These are phyloP conservation scores for Crotalaria pallida DNA, from an alignment of 306 rosid genomes.

Conservation along the genomic window DNA sequence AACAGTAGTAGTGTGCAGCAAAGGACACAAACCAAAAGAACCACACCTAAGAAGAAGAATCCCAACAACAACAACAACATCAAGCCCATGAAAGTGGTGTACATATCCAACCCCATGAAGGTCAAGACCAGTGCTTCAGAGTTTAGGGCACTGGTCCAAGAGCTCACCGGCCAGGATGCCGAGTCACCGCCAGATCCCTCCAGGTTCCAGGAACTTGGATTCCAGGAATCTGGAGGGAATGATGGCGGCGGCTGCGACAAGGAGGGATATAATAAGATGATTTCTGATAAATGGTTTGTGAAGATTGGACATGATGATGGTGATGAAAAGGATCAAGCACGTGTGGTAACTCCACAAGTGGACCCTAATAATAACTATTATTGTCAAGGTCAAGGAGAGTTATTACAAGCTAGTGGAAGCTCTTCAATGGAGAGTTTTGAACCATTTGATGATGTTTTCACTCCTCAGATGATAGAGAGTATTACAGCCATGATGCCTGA, in stretches of 20 bases:
- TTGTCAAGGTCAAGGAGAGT: not conserved
- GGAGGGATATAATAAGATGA: not conserved
- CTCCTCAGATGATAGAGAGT: constrained; percentile 51
- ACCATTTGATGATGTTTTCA: constrained; percentile 44
- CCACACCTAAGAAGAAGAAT: constrained; percentile 24
- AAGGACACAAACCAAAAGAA: constrained; percentile 23
- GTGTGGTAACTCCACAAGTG: constrained; percentile 16
- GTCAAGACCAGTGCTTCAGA: constrained; percentile 50
- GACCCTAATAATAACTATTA: not conserved
- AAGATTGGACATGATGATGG: not conserved
- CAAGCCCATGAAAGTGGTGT: constrained; percentile 53
- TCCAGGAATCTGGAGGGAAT: not conserved
- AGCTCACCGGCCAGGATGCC: constrained; percentile 73
- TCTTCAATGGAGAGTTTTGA: constrained; percentile 20
- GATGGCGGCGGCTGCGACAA: not conserved
- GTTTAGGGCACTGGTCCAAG: constrained; percentile 62
- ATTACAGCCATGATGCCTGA: constrained; percentile 35
- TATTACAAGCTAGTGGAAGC: not conserved
- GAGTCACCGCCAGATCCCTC: constrained; percentile 57
- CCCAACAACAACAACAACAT: not conserved
- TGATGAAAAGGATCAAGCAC: not conserved
- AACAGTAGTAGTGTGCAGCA: constrained; percentile 19
- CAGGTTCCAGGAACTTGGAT: constrained; percentile 18
- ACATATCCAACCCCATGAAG: constrained; percentile 77
- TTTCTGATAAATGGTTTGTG: not conserved